Base-by-base conservation (phyloP, 768 basidiomycete genomes). In the Psilocybe cyanescens region DNA sequence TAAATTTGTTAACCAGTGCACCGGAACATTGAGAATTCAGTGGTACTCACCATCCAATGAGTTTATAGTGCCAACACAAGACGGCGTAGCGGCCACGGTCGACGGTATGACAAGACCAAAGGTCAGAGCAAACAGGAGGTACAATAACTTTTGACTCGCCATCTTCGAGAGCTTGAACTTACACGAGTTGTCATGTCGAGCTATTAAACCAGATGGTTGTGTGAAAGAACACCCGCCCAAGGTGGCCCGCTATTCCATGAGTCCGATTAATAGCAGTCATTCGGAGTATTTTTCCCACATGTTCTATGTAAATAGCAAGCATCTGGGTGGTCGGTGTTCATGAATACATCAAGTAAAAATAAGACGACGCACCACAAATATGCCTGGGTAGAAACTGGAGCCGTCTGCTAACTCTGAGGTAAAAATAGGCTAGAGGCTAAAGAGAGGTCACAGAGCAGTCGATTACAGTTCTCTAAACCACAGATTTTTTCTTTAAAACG, bases 11-110 rank as follows among this genome's bases (percentile, higher is more conserved):
- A 53, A 19, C 16, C 12, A 16, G 16, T 3, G 14, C n/a, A 53
- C 3, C 8, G n/a, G 8, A n/a, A 16, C 4, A 35, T n/a, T 5
- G n/a, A 17, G 6, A 12, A n/a, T 24, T 19, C 3, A 44, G 8
- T 29, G 14, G 5, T 19, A 52, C 62, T 29, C 35, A 71, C 68
- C 69, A 60, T 51, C 58, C 33, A 71, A 37, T 2, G 70, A 69
- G 57, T 54, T 61, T 39, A 70, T 68, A 17, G 66, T 58, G 58
- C 66, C 65, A 19, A 59, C 57, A 53, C 61, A 67, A 8, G 65
- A 53, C 2, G 61, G 41, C 30, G 62, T 44, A n/a, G 60, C 64
- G 7, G 55, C 64, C 46, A 16, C 48, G 4, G 28, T 29, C 16
- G 41, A 41, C 4, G 17, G 4, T 6, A 54, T 6, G 28, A 35